Base-by-base conservation (phyloP, 2,329 filamentous ascomycete genomes). In the Colletotrichum lupini region DNA sequence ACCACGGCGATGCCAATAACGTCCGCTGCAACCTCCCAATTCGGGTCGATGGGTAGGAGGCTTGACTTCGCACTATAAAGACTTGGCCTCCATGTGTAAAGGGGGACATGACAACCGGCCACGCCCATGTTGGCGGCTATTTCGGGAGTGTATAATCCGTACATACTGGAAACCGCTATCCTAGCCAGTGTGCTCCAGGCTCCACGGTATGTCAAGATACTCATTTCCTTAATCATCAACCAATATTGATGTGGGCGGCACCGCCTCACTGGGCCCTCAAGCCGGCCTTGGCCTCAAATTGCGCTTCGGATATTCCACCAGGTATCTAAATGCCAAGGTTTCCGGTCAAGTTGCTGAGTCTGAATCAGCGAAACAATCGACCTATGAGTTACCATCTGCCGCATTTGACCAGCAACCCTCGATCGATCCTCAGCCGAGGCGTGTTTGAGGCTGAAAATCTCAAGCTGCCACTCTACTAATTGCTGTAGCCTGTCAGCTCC, bases 171-270 rank as follows among this genome's bases (percentile, higher is more conserved):
- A 35, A 28, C 26, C 26, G 24, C 35, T 46, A 37, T 49, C 16
- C 37, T 57, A 30, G 59, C 12, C 35, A 19, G 2, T 24, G 26
- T 19, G n/a, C 19, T 46, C 56, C 14, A 26, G 32, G 32, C 32
- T 35, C 11, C 7, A 32, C 32, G 28, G 26, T 19, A 42, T 56
- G 30, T 46, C 46, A 30, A 37, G 19, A 46, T n/a, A 16, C 49
- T n/a, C 32, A 56, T 26, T 32, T 56, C 8, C 22, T 68, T 28
- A 37, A 32, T 67, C 26, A 55, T 59, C 55, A 24, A 26, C 6
- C 56, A 71, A 60, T 58, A 71, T 67, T 56, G 32, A 37, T 32
- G 56, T 56, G 68, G 68, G 62, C 56, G n/a, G 62, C 68, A 67
- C 68, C 46, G 62, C 61, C 68, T 71, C 68, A 28, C 62, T 60